Evolutionary conservation across 495 filamentous ascomycete genomes (phyloP).

Genomic region (Glarea lozoyensis): DNA sequence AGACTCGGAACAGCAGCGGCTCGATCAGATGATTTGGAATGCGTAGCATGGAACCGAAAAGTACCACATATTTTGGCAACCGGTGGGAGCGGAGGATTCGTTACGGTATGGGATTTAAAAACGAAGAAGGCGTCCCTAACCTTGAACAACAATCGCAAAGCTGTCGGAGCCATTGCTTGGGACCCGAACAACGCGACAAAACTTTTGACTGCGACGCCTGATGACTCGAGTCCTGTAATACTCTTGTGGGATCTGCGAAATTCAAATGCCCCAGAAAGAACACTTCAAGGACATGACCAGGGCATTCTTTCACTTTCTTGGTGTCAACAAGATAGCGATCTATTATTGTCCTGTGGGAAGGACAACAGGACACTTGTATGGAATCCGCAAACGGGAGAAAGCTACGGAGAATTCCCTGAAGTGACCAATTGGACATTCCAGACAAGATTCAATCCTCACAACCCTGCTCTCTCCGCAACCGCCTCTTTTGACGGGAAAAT

Average conservation of each 20-base stretch:
- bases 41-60: slow-evolving; percentile 97
- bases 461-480: slow-evolving; percentile 84
- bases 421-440: slow-evolving; percentile 99
- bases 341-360: slow-evolving; percentile 91
- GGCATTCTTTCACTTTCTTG: slow-evolving; percentile 92
- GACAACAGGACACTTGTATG: slow-evolving; percentile 94
- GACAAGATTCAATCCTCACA: slow-evolving; percentile 87
- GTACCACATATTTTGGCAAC: slow-evolving; percentile 93
- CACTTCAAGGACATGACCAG: slow-evolving; percentile 78
- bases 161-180: slow-evolving; percentile 94
- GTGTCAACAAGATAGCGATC: slow-evolving; percentile 85
- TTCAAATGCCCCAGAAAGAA: slow-evolving; percentile 88
- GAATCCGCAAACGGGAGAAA: slow-evolving; percentile 86
- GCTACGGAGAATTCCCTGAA: slow-evolving; percentile 87
- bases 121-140: slow-evolving; percentile 93
- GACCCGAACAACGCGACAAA: slow-evolving; percentile 91
- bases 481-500: slow-evolving; percentile 97
- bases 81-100: slow-evolving; percentile 87
- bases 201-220: slow-evolving; percentile 84
- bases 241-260: slow-evolving; percentile 93
- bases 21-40: slow-evolving; percentile 87
- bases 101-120: slow-evolving; percentile 98
- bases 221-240: slow-evolving; percentile 83
- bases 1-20: slow-evolving; percentile 80
- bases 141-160: slow-evolving; percentile 88